Base-by-base conservation (phyloP, 176 grass and related monocot genomes). In the Urochloa ruziziensis region DNA sequence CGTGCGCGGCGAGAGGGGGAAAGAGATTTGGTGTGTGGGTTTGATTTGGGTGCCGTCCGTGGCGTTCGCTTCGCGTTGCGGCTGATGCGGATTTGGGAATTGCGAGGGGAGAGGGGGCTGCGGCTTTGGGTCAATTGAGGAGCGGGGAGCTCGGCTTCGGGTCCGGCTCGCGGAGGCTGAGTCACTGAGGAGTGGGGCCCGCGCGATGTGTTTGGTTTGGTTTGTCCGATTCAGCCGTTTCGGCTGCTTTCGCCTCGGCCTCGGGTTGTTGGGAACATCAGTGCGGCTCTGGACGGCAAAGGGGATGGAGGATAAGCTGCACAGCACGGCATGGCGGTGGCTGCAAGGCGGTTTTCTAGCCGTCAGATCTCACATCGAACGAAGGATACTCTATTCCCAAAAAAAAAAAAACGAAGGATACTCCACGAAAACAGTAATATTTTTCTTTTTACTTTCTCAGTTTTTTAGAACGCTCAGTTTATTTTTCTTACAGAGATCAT, bases 11-110 rank as follows among this genome's bases (percentile, higher is more conserved):
- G 40, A 54, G 86, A 62, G 58, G n/a, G 74, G 58, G 68, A 54
- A 60, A 61, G 70, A n/a, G 83, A 79, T 83, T 86, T 71, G n/a
- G 62, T 40, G 44, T 36, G 42, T 46, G 82, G 77, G 62, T 33
- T 73, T 32, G 57, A n/a, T 72, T 78, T 64, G 71, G 33, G 54
- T 82, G 77, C 42, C 14, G 42, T 11, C 28, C 87, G 57, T 85
- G 69, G 80, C 75, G 88, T 78, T 89, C 15, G 51, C 66, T 60
- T 57, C 42, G 56, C 47, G 18, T 62, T 82, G 88, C 78, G 77
- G 88, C 83, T 69, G 81, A 82, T 82, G 79, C 73, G 84, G 84
- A 80, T 87, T 79, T 64, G n/a, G 75, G 57, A 57, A 83, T 42
- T 28, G 51, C n/a, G 42, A 18, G 23, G 12, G 51, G 1, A n/a